Base-by-base conservation (phyloP, 176 grass and related monocot species). In the Zoysia pacifica region DNA sequence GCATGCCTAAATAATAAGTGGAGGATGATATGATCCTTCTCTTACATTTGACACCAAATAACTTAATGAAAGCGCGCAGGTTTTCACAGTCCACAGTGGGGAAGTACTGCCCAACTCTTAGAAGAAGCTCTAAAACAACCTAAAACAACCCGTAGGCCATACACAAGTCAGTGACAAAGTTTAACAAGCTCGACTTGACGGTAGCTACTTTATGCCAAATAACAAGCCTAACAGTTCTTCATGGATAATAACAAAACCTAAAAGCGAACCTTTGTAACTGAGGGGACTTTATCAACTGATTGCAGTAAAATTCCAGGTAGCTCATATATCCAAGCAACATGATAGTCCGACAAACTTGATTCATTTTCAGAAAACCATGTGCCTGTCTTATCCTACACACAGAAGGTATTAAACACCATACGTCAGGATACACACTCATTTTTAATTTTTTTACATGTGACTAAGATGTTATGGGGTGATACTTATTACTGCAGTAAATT, bases 71-170 rank as follows among this genome's bases (percentile, higher is more conserved):
- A 54, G 75, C 12, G 9, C 56, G 86, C 62, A 93, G 38, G 7
- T 77, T 75, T 81, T 64, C 86, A 92, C 75, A 89, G 46, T 93
- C 79, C 48, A 51, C 18, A 44, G 54, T 60, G 13, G 83, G 75
- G 59, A 84, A 89, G 65, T 46, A 83, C 60, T 94, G 96, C 53
- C 88, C 96, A 76, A 89, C 74, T 84, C 56, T 89, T 65, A 89
- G 79, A 73, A 98, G 84, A 77, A 98, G 80, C 77, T 83, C 88
- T 72, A 98, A 86, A 51, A 81, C 88, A 86, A 87, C 96, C 95
- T 97, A 65, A 11, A 43, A 51, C 41, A 72, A 48, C 69, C 60
- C 63, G 84, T n/a, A 62, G 15, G 9, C 68, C 47, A 15, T 43
- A 72, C n/a, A 81, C 50, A 51, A 81, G n/a, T 69, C 47, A 58